Percentiles rank a stretch among this genome's conserved stretches.
Conservation (phyloP, 1,284 basidiomycete species). For the Amylostereum chailletii region DNA sequence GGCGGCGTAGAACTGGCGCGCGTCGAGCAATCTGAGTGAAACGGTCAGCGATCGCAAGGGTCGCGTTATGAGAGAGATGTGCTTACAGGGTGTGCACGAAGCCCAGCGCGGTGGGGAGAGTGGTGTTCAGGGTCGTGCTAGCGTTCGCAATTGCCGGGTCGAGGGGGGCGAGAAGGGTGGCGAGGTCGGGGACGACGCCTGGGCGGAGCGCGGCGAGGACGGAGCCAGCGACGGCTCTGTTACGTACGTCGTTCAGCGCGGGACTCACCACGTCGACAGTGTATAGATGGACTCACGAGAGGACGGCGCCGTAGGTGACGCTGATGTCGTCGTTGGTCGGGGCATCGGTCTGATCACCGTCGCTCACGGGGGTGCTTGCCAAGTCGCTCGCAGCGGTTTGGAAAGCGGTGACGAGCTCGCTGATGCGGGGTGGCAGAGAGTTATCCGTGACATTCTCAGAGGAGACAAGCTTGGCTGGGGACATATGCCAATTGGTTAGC, state of each 20-base stretch:
- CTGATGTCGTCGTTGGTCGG: slow-evolving; percentile 27
- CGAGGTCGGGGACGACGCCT: no score
- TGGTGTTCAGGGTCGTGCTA: slow-evolving; percentile 18
- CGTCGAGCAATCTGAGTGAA: slow-evolving; percentile 23
- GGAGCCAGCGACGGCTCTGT: neutral
- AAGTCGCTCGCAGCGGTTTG: slow-evolving; percentile 7
- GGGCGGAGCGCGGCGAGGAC: neutral
- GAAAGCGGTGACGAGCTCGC: neutral
- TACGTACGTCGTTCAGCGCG: neutral
- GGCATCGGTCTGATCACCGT: slow-evolving; percentile 19
- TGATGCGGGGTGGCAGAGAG: neutral
- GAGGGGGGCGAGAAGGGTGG: slow-evolving; percentile 5
- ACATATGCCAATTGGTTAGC: neutral
- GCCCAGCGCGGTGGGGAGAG: slow-evolving; percentile 16
- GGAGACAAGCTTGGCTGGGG: neutral
- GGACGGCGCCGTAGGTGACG: slow-evolving; percentile 18
- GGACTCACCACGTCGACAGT: no score
- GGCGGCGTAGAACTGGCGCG: slow-evolving; percentile 21
- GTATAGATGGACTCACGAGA: slow-evolving; percentile 17
- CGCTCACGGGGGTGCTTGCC: slow-evolving; percentile 18
- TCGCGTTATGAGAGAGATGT: neutral
- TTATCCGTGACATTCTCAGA: neutral
- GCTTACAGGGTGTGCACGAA: slow-evolving; percentile 11
- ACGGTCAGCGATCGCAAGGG: no score
- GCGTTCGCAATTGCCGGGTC: slow-evolving; percentile 20